A percentile compares a stretch with the other conserved stretches of the same genome.
Evolutionary conservation across 768 basidiomycete species (phyloP).

Genomic region (Floccularia luteovirens): DNA sequence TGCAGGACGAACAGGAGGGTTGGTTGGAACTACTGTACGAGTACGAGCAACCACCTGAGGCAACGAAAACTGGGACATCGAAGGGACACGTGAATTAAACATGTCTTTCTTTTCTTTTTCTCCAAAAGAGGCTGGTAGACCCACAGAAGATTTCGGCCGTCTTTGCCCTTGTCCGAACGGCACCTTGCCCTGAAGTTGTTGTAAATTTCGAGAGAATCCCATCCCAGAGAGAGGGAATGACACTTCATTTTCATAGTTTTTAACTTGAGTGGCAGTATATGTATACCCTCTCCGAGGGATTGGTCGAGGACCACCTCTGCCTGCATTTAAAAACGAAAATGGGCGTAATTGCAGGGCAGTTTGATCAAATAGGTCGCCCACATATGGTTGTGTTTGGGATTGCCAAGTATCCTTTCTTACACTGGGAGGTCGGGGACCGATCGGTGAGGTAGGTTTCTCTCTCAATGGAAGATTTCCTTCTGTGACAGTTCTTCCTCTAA

Average conservation of each 20-base stretch:
- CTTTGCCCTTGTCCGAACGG: slow-evolving; percentile 3
- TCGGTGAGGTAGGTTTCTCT: slow-evolving; percentile 6
- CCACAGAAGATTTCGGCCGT: slow-evolving; percentile 11
- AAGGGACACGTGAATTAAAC: slow-evolving; percentile 6
- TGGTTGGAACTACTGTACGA: not conserved
- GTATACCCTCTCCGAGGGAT: slow-evolving; percentile 29
- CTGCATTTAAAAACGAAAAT: slow-evolving; percentile 10
- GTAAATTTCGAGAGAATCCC: slow-evolving; percentile 17
- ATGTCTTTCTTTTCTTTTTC: slow-evolving; percentile 11
- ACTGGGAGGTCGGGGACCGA: slow-evolving; percentile 11
- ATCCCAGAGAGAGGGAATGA: not conserved
- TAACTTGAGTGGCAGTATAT: slow-evolving; percentile 15
- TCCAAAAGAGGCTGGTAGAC: slow-evolving; percentile 7
- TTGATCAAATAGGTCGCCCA: too few relatives aligned
- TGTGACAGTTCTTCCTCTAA: slow-evolving; percentile 10
- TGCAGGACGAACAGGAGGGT: not conserved
- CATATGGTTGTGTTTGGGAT: slow-evolving; percentile 8
- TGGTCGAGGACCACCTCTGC: slow-evolving; percentile 20
- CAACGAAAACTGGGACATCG: not conserved
- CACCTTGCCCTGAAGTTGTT: slow-evolving; percentile 12
- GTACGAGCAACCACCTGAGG: too few relatives aligned
- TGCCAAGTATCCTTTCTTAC: slow-evolving; percentile 15
- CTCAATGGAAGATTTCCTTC: slow-evolving; percentile 8
- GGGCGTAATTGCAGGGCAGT: slow-evolving; percentile 3
- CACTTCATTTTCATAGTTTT: not conserved